These are phyloP conservation scores for Aureobasidium sp. DNA, from an alignment of 2,329 filamentous ascomycete species.

Conservation along the genomic window DNA sequence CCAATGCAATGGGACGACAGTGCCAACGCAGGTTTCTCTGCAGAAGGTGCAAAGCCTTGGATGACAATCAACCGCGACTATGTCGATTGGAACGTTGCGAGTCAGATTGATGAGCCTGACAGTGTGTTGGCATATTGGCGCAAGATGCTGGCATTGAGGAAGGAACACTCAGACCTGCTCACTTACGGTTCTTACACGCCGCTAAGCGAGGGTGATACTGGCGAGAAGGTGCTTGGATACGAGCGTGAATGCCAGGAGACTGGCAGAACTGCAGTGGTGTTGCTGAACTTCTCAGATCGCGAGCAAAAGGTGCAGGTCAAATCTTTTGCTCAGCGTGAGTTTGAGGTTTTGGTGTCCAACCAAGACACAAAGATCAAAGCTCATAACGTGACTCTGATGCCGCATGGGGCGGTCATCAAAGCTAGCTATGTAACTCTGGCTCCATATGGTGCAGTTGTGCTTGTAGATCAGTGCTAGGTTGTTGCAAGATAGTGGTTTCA, in stretches of 20 bases:
- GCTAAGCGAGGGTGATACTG: slow-evolving; percentile 18
- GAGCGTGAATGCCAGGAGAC: slow-evolving; percentile 32
- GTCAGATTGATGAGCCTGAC: slow-evolving; percentile 44
- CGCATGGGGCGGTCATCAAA: slow-evolving; percentile 19
- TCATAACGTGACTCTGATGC: slow-evolving; percentile 15
- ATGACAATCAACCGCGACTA: slow-evolving; percentile 61
- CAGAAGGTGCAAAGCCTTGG: slow-evolving; percentile 51
- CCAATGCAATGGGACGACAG: slow-evolving; percentile 61
- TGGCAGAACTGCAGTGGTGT: slow-evolving; percentile 24
- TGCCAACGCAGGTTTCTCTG: slow-evolving; percentile 57
- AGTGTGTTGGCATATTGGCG: slow-evolving; percentile 54
- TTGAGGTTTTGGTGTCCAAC: slow-evolving; percentile 19
- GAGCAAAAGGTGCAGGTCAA: slow-evolving; percentile 21
- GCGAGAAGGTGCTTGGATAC: slow-evolving; percentile 20
- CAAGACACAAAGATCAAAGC: slow-evolving; percentile 16
- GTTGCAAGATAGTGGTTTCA: neutral
- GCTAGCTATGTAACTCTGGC: slow-evolving; percentile 15
- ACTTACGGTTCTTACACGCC: slow-evolving; percentile 21
- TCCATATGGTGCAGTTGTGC: slow-evolving; percentile 19
- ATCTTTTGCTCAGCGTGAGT: slow-evolving; percentile 12
- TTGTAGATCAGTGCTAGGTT: neutral
- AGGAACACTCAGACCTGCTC: slow-evolving; percentile 21
- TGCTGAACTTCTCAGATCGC: slow-evolving; percentile 36
- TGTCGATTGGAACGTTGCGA: slow-evolving; percentile 51
- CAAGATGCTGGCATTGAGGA: slow-evolving; percentile 20